A percentile compares a stretch with the other conserved stretches of the same genome.
Evolutionary conservation across 306 rosid genomes (phyloP).

Genomic region (Dalbergia cochinchinensis): DNA sequence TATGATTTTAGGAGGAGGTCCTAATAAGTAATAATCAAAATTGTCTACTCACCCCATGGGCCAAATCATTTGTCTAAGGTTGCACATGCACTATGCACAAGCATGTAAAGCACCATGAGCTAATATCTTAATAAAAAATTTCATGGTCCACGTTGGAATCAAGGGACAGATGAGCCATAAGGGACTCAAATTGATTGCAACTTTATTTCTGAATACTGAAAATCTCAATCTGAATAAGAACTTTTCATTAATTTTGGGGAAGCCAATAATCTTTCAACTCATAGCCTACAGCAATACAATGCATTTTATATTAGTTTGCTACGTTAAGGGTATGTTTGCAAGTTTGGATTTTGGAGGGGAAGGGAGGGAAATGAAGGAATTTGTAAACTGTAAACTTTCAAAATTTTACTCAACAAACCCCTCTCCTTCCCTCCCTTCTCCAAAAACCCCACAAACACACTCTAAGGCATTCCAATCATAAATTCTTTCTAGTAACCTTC

Average conservation of each 20-base stretch:
- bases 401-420: too few relatives aligned
- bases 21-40: slow-evolving; percentile 25
- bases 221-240: slow-evolving; percentile 32
- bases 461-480: slow-evolving; percentile 3
- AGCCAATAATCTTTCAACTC: slow-evolving; percentile 24
- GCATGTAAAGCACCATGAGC: background rate
- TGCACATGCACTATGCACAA: slow-evolving; percentile 13
- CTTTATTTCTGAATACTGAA: slow-evolving; percentile 39
- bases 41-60: slow-evolving; percentile 15
- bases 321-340: background rate
- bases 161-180: slow-evolving; percentile 11
- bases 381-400: too few relatives aligned
- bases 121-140: slow-evolving; percentile 10
- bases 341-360: too few relatives aligned
- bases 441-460: too few relatives aligned
- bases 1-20: slow-evolving; percentile 27
- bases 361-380: too few relatives aligned
- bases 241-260: slow-evolving; percentile 11
- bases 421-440: too few relatives aligned
- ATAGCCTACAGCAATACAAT: slow-evolving; percentile 1
- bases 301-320: slow-evolving; percentile 13
- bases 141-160: slow-evolving; percentile 19
- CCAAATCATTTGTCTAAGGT: slow-evolving; percentile 35
- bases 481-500: slow-evolving; percentile 37
- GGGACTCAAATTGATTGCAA: slow-evolving; percentile 33